Conservation (phyloP, 805 yeast genomes). For the Pichia californica region DNA sequence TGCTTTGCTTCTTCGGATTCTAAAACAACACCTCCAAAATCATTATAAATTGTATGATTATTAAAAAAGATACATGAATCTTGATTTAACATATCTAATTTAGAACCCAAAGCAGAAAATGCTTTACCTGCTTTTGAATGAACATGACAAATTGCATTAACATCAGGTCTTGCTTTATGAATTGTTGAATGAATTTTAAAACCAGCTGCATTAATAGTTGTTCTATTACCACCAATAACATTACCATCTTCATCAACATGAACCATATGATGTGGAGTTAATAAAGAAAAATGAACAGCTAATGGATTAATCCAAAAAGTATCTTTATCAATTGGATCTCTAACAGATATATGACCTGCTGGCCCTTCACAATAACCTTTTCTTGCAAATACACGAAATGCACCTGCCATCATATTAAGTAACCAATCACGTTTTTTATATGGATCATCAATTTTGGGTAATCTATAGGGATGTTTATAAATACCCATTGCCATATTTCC, state of each 20-base stretch:
- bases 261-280: constrained; percentile 58
- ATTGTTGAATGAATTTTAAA: constrained; percentile 63
- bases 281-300: constrained; percentile 63
- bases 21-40: constrained; percentile 76
- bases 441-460: constrained; percentile 46
- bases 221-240: constrained; percentile 49
- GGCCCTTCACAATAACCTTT: constrained; percentile 69
- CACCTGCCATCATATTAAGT: constrained; percentile 75
- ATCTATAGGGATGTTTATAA: constrained; percentile 38
- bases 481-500: constrained; percentile 54
- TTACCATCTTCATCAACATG: constrained; percentile 58
- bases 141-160: constrained; percentile 66
- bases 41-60: constrained; percentile 55
- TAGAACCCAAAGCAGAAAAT: constrained; percentile 56
- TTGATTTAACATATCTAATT: constrained; percentile 74
- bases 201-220: constrained; percentile 56
- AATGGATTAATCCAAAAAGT: constrained; percentile 90
- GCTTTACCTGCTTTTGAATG: constrained; percentile 63
- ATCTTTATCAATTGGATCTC: constrained; percentile 72
- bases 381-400: constrained; percentile 74
- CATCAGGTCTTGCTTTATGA: constrained; percentile 64
- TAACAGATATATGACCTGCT: constrained; percentile 80
- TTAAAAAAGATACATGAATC: constrained; percentile 67
- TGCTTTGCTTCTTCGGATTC: constrained; percentile 57
- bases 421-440: constrained; percentile 47